Conservation (phyloP, 805 yeast genomes). For the Metschnikowia lochheadii region DNA sequence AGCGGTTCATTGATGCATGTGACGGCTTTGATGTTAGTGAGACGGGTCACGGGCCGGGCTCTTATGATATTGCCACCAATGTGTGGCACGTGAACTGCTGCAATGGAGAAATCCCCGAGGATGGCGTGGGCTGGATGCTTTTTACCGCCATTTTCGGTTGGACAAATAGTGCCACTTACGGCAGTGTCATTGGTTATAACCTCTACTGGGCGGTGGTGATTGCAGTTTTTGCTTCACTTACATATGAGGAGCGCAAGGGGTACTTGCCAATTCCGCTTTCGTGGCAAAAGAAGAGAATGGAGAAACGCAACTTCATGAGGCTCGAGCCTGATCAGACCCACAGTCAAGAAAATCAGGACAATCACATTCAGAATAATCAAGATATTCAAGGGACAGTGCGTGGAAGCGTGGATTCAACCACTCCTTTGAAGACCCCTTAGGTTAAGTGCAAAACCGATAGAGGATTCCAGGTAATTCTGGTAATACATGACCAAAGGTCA, state of each 20-base stretch:
- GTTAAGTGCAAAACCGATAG: too few species aligned
- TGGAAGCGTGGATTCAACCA: conserved; percentile 25
- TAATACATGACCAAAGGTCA: too few species aligned
- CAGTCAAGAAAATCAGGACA: too few species aligned
- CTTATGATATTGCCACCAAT: conserved; percentile 72
- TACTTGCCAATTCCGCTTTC: conserved; percentile 41
- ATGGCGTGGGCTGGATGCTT: conserved; percentile 82
- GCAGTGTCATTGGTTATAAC: conserved; percentile 72
- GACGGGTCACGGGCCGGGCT: conserved; percentile 90
- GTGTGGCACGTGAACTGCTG: conserved; percentile 97
- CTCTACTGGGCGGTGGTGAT: conserved; percentile 63
- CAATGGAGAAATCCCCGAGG: conserved; percentile 69
- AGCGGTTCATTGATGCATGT: conserved; percentile 67
- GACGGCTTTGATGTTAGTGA: conserved; percentile 83
- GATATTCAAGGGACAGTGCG: conserved; percentile 8
- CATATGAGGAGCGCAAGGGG: conserved; percentile 54
- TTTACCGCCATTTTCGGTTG: conserved; percentile 87
- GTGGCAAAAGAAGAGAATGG: conserved; percentile 16
- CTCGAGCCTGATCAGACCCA: neutral
- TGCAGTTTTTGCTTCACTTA: conserved; percentile 36
- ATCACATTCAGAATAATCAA: neutral
- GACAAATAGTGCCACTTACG: conserved; percentile 92
- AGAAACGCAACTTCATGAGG: conserved; percentile 3
- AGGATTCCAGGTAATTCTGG: too few species aligned
- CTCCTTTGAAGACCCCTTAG: conserved; percentile 19